A percentile compares a stretch with the other conserved stretches of the same genome.
phyloP scores from a whole-genome alignment of 129 eudicot species.

The Pseudognaphalium luteoalbum region DNA sequence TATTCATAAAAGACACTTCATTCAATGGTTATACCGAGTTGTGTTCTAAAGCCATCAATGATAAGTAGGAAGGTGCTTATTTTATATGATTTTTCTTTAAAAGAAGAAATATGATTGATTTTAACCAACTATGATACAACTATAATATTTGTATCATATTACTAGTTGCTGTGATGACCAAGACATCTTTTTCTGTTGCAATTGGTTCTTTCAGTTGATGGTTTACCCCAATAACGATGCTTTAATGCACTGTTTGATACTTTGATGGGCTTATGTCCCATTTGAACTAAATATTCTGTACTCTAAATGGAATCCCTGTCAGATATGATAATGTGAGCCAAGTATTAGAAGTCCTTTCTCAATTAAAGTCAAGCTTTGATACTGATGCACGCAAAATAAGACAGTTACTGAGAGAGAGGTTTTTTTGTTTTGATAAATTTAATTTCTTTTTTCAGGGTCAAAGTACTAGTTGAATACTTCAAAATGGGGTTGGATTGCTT shows the following conservation, averaged over 20 bases:
- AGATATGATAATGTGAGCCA: neutral
- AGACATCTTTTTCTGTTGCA: neutral
- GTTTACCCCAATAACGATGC: neutral
- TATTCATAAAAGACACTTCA: neutral
- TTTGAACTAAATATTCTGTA: neutral
- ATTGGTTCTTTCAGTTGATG: neutral
- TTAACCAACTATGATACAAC: no score
- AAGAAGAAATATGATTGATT: no score
- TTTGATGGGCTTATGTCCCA: neutral
- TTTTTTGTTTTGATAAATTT: neutral
- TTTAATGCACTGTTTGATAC: neutral
- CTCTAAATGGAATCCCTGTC: neutral
- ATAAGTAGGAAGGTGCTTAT: no score
- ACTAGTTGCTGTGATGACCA: neutral
- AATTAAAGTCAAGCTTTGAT: neutral
- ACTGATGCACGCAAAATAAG: neutral
- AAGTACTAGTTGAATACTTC: conserved; percentile 75
- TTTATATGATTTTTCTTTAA: no score
- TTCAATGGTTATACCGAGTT: neutral
- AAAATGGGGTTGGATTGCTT: conserved; percentile 96
- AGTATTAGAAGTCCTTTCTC: neutral
- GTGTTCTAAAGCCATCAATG: no score
- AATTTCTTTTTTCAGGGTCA: conserved; percentile 48
- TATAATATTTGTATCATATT: neutral
- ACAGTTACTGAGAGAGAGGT: neutral